Base-by-base conservation (phyloP, 2,329 filamentous ascomycete species). In the Ceratocystis cubensis region DNA sequence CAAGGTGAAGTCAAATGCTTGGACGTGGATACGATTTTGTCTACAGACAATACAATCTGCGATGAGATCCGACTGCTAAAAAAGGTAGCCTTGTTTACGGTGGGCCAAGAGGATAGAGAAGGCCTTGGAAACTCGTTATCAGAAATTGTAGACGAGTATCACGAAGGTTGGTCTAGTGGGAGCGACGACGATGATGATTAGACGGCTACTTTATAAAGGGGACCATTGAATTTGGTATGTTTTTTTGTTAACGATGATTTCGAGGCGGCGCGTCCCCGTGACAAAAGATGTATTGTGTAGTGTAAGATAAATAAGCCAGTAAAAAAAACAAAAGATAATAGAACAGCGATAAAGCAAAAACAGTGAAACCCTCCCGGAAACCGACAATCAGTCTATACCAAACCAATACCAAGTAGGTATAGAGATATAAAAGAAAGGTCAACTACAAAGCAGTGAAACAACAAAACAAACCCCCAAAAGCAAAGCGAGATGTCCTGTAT, bases 71-170 rank as follows among this genome's bases (percentile, higher is more conserved):
- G 87, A 72, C 75, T 76, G 1, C 76, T 96, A 33, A 84, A 88
- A 70, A 77, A 80, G 25, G 79, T 88, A 13, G 85, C 88, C 13
- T 77, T 82, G 17, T 82, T 86, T 69, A 80, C 83, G 10, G 79
- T 92, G 17, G 79, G 80, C 0, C 71, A 93, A 2, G 90, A 95
- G 68, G 92, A 97, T 72, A 82, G 93, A 53, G 94, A 99, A 75
- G 80, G 80, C 1, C 79, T 97, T n/a, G 84, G 85, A 59, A 94
- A 96, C 72, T 86, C 88, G 13, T 79, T 99, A 48, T 85, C 88
- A 28, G 87, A 89, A 68, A 86, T 97, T 71, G 87, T 88, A 1
- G 92, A 96, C 72, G 89, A 89, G 68, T 97, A 96, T 74, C 86
- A 90, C 71, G 89, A 94, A 69, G 91, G 91, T 1, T 96, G 90